Evolutionary conservation across 805 yeast genomes (phyloP), one percentile per base, ranked within the genome.

Genomic region (Geotrichum ghanense): DNA sequence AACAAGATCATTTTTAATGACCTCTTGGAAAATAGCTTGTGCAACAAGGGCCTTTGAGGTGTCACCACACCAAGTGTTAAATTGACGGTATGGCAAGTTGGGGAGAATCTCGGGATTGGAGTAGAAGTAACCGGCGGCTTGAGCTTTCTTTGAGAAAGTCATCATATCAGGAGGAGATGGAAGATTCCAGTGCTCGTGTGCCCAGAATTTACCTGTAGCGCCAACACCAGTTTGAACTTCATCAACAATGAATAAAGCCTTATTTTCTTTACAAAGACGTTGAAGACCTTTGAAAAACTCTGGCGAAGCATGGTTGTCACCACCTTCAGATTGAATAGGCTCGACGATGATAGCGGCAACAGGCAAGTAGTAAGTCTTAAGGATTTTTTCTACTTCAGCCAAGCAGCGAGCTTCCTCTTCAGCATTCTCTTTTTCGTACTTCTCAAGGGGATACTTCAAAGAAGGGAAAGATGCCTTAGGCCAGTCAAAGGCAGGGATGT

Each of bases 41-140:
- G 89, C 83, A 57, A 86, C 71, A 57, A 84, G 69, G 63, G 83
- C 74, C 67, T 81, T 78, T 50, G 88, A 81, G 63, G 94, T 89
- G 68, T 84, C 95, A 58, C 95, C 95, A 69, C 90, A 83, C 95
- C 95, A 84, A 49, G 95, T 84, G 78, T 84, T 84, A 76, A 84
- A 84, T 72, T 85, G 94, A 65, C 95, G 78, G 74, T 81, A 84
- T n/a, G 94, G 79, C 59, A 67, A 64, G 65, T 78, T 72, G 59
- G 95, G 95, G 55, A 81, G 72, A 50, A 84, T 67, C 57, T 78
- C 81, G 43, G 83, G 79, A 67, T 80, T 77, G 57, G 76, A 78
- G 78, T 79, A 85, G 74, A 74, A 84, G 74, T 78, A 85, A 50
- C 95, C 95, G 39, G 95, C 94, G 47, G 88, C 74, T 71, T 85